These are phyloP conservation scores for Euryodendron excelsum DNA, from an alignment of 148 eudicot species.

Conservation along the genomic window DNA sequence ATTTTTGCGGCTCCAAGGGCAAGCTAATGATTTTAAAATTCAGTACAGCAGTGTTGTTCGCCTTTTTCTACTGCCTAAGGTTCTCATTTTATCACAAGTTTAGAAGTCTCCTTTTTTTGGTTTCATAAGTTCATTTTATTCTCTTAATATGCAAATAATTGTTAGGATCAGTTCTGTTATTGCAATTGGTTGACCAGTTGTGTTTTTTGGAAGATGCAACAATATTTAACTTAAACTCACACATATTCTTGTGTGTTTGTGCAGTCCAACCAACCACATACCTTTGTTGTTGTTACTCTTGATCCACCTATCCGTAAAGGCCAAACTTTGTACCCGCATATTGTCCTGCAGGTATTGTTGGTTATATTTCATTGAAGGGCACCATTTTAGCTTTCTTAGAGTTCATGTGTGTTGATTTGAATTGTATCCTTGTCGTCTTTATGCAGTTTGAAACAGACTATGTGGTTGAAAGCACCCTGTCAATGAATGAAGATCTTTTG, in stretches of 20 bases:
- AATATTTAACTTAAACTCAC: neutral
- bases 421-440: neutral
- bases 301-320: constrained; percentile 99
- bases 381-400: neutral
- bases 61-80: constrained; percentile 92
- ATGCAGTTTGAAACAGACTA: constrained; percentile 89
- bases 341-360: constrained; percentile 84
- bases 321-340: constrained; percentile 94
- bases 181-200: constrained; percentile 7
- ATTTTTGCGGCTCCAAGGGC: constrained; percentile 92
- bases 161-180: neutral
- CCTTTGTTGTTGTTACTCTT: constrained; percentile 90
- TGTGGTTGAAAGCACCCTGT: constrained; percentile 65
- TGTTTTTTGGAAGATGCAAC: neutral
- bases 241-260: constrained; percentile 1
- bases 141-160: neutral
- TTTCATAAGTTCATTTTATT: neutral
- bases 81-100: constrained; percentile 15
- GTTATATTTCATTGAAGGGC: neutral
- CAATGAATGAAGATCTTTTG: constrained; percentile 75
- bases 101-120: neutral
- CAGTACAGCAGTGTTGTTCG: constrained; percentile 96
- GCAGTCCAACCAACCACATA: constrained; percentile 97
- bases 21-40: constrained; percentile 94
- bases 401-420: constrained; percentile 1